Conservation (phyloP, 306 rosid genomes). For the Chamaecrista fasciculata region DNA sequence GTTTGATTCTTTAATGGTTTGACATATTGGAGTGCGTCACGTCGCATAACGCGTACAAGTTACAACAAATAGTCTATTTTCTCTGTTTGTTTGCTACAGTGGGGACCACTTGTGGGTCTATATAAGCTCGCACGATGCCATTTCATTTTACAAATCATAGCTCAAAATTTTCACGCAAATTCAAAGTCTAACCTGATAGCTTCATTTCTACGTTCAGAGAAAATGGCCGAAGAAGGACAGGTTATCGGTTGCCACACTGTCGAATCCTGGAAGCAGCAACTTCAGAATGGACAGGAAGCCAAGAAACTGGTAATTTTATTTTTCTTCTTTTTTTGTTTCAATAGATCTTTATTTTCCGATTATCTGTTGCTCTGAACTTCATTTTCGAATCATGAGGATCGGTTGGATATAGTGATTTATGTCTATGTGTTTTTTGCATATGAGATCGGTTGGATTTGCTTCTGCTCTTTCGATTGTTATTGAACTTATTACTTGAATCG, state of each 20-base stretch:
- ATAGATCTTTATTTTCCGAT: background rate
- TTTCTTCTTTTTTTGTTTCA: background rate
- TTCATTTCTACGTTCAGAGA: too few species aligned
- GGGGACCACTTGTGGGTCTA: background rate
- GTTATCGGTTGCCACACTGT: slow-evolving; percentile 53
- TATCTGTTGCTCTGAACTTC: background rate
- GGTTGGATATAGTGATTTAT: background rate
- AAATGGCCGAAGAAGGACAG: slow-evolving; percentile 41
- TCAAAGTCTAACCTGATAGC: too few species aligned
- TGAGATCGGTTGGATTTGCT: background rate
- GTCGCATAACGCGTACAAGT: too few species aligned
- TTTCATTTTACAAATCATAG: background rate
- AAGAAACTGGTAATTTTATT: slow-evolving; percentile 51
- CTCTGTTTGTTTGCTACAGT: too few species aligned
- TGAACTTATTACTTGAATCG: background rate
- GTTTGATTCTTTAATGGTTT: too few species aligned
- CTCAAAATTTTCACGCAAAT: background rate
- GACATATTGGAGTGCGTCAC: background rate
- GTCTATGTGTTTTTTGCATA: background rate
- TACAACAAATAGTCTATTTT: too few species aligned
- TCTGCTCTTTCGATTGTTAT: background rate
- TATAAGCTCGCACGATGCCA: background rate
- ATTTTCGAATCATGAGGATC: background rate
- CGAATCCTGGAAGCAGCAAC: slow-evolving; percentile 46
- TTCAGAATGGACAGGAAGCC: slow-evolving; percentile 43